phyloP scores from a whole-genome alignment of 306 rosid genomes.

The Quercus wislizeni region DNA sequence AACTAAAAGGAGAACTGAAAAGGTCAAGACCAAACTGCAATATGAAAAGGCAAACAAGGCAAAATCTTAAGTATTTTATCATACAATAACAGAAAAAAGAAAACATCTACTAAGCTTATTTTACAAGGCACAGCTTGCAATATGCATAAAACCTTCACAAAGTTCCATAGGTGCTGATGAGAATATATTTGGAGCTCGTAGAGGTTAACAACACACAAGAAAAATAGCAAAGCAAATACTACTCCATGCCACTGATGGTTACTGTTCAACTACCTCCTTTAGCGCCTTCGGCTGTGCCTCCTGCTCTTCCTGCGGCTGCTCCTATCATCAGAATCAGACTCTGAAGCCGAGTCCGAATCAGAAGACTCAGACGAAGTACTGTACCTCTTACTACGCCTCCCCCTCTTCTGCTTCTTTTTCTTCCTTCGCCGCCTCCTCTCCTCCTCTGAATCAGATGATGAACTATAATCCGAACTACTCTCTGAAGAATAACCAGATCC shows the following conservation, averaged over 20 bases:
- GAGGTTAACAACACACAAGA: background rate
- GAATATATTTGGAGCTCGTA: background rate
- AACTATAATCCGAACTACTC: conserved; percentile 65
- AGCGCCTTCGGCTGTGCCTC: conserved; percentile 59
- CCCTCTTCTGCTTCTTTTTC: conserved; percentile 71
- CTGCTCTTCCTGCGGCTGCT: conserved; percentile 62
- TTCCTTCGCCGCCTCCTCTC: conserved; percentile 64
- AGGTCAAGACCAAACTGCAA: background rate
- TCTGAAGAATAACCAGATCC: conserved; percentile 79
- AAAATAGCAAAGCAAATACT: background rate
- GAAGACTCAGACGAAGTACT: conserved; percentile 83
- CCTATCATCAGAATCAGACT: conserved; percentile 74
- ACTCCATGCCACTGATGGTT: conserved; percentile 9
- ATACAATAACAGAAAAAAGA: background rate
- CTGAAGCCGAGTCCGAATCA: conserved; percentile 63
- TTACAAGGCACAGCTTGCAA: conserved; percentile 18
- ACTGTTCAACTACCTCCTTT: conserved; percentile 11
- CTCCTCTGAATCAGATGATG: conserved; percentile 83
- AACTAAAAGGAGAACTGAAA: background rate
- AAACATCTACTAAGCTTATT: conserved; percentile 24
- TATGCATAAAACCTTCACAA: conserved; percentile 8
- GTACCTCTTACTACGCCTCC: conserved; percentile 55
- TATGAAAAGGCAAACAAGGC: conserved; percentile 15
- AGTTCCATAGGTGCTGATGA: background rate
- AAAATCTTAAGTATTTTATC: conserved; percentile 14